Evolutionary conservation across 305 asterid genomes (phyloP).

Genomic region (Caryopteris hybrid): DNA sequence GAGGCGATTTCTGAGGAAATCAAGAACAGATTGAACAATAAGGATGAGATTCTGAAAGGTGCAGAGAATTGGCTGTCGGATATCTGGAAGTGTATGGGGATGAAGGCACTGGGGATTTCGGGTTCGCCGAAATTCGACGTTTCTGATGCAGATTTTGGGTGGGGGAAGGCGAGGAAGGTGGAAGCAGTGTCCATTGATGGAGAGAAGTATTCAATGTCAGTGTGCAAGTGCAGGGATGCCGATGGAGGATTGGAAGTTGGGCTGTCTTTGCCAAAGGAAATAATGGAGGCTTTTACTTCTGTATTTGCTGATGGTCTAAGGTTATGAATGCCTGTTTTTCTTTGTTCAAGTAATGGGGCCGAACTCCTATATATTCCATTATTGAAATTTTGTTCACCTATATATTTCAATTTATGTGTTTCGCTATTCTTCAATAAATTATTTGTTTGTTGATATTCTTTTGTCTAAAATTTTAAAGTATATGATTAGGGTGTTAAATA

Average conservation of each 20-base stretch:
- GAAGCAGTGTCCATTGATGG: conserved; percentile 28
- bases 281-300: not conserved
- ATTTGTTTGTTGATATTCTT: too few relatives aligned
- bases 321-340: not conserved
- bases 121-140: conserved; percentile 32
- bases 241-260: not conserved
- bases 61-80: conserved; percentile 6
- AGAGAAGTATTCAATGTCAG: conserved; percentile 20
- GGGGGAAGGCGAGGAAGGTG: conserved; percentile 24
- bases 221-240: not conserved
- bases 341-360: too few relatives aligned
- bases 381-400: too few relatives aligned
- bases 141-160: conserved; percentile 28
- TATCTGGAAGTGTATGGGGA: not conserved
- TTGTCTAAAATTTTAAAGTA: too few relatives aligned
- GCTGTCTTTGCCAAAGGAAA: not conserved
- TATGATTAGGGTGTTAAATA: too few relatives aligned
- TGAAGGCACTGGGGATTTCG: not conserved
- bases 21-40: conserved; percentile 4
- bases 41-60: conserved; percentile 3
- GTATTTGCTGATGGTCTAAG: not conserved
- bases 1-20: conserved; percentile 19
- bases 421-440: too few relatives aligned
- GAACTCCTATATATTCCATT: too few relatives aligned
- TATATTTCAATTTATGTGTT: too few relatives aligned